Percentiles rank a stretch among this genome's conserved stretches.
These are phyloP conservation scores for Phlebiopsis gigantea DNA, from an alignment of 768 basidiomycete species.

Conservation along the genomic window DNA sequence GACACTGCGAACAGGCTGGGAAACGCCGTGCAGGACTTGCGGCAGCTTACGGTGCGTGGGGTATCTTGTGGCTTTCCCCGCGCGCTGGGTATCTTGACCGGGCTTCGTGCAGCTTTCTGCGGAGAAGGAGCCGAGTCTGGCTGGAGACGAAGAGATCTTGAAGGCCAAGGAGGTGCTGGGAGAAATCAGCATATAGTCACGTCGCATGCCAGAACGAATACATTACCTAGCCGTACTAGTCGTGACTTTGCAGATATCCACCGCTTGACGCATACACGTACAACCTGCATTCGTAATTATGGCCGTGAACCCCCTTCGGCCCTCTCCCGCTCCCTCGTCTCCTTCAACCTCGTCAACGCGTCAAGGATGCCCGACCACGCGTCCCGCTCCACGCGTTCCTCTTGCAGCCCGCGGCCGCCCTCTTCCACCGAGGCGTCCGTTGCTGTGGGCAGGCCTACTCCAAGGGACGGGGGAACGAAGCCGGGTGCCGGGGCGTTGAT, in stretches of 20 bases:
- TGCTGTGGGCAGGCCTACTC: slow-evolving; percentile 60
- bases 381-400: slow-evolving; percentile 69
- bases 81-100: background rate
- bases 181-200: slow-evolving; percentile 45
- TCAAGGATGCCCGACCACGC: slow-evolving; percentile 74
- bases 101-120: slow-evolving; percentile 32
- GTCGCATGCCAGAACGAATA: background rate
- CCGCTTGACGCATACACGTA: too few species aligned
- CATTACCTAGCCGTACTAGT: background rate
- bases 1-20: slow-evolving; percentile 61
- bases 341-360: slow-evolving; percentile 61
- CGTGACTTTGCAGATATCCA: too few species aligned
- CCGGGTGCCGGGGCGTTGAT: slow-evolving; percentile 72
- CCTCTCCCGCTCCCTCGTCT: slow-evolving; percentile 29
- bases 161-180: slow-evolving; percentile 55
- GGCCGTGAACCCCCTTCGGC: background rate
- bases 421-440: slow-evolving; percentile 24
- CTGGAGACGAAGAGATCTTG: slow-evolving; percentile 28
- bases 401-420: slow-evolving; percentile 58
- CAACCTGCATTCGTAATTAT: too few species aligned
- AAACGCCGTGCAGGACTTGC: slow-evolving; percentile 57
- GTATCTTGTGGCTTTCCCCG: slow-evolving; percentile 3
- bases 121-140: slow-evolving; percentile 36
- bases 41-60: slow-evolving; percentile 60
- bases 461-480: slow-evolving; percentile 73